phyloP scores from a whole-genome alignment of 2,329 filamentous ascomycete species.

The Akanthomyces uredinophilus region DNA sequence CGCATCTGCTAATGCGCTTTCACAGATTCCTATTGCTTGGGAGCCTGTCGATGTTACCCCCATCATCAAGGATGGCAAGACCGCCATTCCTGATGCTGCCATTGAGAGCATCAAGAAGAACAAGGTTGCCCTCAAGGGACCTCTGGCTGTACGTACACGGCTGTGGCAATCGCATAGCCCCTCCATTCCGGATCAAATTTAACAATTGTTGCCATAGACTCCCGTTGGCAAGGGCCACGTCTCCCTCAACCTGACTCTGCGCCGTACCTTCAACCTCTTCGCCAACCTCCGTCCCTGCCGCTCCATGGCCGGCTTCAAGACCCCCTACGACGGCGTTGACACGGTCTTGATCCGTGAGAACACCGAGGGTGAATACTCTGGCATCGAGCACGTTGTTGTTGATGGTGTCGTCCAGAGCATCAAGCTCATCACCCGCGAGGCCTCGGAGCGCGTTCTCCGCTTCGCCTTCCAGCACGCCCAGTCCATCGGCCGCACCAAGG shows the following conservation, averaged over 20 bases:
- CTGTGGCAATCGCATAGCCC: neutral
- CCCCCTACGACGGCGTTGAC: constrained; percentile 94
- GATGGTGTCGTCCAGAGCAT: constrained; percentile 98
- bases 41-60: constrained; percentile 96
- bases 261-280: constrained; percentile 99
- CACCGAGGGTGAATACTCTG: constrained; percentile 99
- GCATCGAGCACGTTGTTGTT: constrained; percentile 96
- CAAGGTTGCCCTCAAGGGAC: constrained; percentile 96
- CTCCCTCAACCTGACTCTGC: constrained; percentile 96
- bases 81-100: constrained; percentile 84
- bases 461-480: constrained; percentile 98
- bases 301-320: constrained; percentile 96
- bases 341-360: constrained; percentile 98
- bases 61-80: constrained; percentile 89
- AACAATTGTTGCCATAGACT: constrained; percentile 49
- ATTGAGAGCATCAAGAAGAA: constrained; percentile 93
- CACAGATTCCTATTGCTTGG: constrained; percentile 85
- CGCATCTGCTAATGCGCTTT: constrained; percentile 20
- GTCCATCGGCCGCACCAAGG: constrained; percentile 90
- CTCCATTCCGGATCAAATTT: neutral
- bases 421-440: constrained; percentile 96
- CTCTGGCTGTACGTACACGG: constrained; percentile 69
- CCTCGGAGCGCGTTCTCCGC: constrained; percentile 89
- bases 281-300: constrained; percentile 98
- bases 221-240: constrained; percentile 98